Base-by-base conservation (phyloP, 2,329 filamentous ascomycete species). In the Calonectria montana region DNA sequence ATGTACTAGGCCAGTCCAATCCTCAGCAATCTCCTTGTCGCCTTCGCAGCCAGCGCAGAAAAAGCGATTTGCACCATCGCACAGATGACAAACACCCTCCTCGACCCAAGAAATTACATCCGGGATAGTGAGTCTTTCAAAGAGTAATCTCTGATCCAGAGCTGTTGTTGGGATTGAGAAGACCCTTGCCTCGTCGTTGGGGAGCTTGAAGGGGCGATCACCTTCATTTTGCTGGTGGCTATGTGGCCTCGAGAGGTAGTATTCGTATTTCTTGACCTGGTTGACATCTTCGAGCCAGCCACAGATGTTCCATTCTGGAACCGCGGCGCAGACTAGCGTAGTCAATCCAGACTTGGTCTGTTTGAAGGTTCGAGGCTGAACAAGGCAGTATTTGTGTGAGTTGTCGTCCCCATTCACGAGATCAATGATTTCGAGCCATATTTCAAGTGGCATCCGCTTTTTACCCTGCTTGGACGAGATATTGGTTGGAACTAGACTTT, bases 41-140 rank as follows among this genome's bases (percentile, higher is more conserved):
- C 15, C 3, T 16, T 39, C 21, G 50, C 61, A 65, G 21, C 48
- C 61, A 18, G 39, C 27, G 48, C 67, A 69, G 59, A 69, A 41
- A 12, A 23, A 1, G 39, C 67, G 61, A 18, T 6, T 37, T n/a
- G 2, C 18, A 5, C 18, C 39, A 12, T 13, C 6, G 48, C 67
- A 69, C 61, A 65, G 48, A 2, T n/a, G 0, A 64, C 67, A 69
- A 4, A 12, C 3, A 18, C 59, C 67, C 13, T 29, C 2, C 21
- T 65, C 50, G 4, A 39, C 16, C 48, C 59, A 31, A 2, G 67
- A 8, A 57, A 69, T 69, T 15, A 69, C 21, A 50, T 65, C 67
- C 18, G 59, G 67, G 18, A 69, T 48, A 5, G 67, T 65, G 13
- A 69, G n/a, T 4, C 16, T 23, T n/a, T 64, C 47, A 59, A 69